A percentile compares a stretch with the other conserved stretches of the same genome.
These are phyloP conservation scores for Syncephalastrum monosporum DNA, from an alignment of 371 early-diverging fungal species.

Conservation along the genomic window DNA sequence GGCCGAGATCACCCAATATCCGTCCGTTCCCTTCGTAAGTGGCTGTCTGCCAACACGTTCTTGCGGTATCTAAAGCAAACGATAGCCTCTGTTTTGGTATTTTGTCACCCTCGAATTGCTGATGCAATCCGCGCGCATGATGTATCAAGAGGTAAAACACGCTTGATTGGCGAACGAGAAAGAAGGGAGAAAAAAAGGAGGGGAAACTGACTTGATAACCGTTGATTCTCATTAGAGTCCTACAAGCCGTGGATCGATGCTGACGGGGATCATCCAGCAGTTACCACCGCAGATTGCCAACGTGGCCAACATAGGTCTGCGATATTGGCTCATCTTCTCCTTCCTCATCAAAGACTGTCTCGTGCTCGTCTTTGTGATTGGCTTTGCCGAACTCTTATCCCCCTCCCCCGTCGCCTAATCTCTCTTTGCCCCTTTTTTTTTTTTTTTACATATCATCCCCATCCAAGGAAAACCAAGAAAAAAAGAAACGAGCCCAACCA, in stretches of 20 bases:
- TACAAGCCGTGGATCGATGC: slow-evolving; percentile 37
- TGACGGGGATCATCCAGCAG: slow-evolving; percentile 19
- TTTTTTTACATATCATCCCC: slow-evolving; percentile 24
- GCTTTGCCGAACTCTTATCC: slow-evolving; percentile 39
- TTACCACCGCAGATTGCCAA: slow-evolving; percentile 56
- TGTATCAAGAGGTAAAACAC: slow-evolving; percentile 45
- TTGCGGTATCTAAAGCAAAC: neutral
- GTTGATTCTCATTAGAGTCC: slow-evolving; percentile 15
- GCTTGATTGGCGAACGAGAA: neutral
- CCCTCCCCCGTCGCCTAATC: slow-evolving; percentile 2
- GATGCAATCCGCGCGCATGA: slow-evolving; percentile 53
- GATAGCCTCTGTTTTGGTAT: slow-evolving; percentile 64
- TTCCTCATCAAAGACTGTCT: slow-evolving; percentile 55
- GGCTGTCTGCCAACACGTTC: neutral
- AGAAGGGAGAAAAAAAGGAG: neutral
- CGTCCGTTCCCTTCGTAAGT: slow-evolving; percentile 34
- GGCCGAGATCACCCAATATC: slow-evolving; percentile 8
- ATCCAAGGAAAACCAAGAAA: slow-evolving; percentile 4
- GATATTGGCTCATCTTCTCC: slow-evolving; percentile 60
- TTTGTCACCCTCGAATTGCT: slow-evolving; percentile 56
- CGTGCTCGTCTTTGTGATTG: slow-evolving; percentile 57
- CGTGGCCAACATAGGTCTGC: slow-evolving; percentile 46
- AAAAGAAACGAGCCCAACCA: neutral
- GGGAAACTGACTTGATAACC: neutral
- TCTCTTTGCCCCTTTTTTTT: too few species aligned